These are phyloP conservation scores for Epicoccum nigrum DNA, from an alignment of 2,329 filamentous ascomycete species.

Conservation along the genomic window DNA sequence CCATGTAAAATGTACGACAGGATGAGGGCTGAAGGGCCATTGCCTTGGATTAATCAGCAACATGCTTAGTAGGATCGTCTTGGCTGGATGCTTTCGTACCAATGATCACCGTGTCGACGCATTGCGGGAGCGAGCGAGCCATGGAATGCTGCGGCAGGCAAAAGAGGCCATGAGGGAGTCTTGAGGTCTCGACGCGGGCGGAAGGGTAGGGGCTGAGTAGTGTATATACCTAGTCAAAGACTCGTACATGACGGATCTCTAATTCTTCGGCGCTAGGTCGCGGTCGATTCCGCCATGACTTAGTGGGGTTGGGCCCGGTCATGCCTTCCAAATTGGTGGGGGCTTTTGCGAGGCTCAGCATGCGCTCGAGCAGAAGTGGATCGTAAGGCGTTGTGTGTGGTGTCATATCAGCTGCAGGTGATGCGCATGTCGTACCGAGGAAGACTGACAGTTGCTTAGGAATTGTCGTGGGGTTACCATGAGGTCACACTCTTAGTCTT, in stretches of 20 bases:
- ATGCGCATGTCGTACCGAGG: slow-evolving; percentile 21
- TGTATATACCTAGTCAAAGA: slow-evolving; percentile 28
- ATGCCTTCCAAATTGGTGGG: slow-evolving; percentile 31
- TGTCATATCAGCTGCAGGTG: slow-evolving; percentile 7
- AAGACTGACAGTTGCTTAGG: slow-evolving; percentile 17
- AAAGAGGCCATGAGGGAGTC: slow-evolving; percentile 40
- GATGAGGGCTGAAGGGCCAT: slow-evolving; percentile 66
- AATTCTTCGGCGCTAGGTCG: slow-evolving; percentile 35
- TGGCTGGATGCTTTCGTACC: slow-evolving; percentile 25
- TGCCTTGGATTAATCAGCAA: slow-evolving; percentile 54
- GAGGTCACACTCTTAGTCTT: slow-evolving; percentile 21
- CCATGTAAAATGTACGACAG: slow-evolving; percentile 68
- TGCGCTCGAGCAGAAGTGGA: slow-evolving; percentile 4
- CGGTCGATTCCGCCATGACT: slow-evolving; percentile 26
- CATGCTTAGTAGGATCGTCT: not conserved
- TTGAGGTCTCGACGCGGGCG: slow-evolving; percentile 16
- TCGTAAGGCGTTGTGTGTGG: not conserved
- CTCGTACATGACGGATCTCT: slow-evolving; percentile 35
- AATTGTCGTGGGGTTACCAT: slow-evolving; percentile 23
- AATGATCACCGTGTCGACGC: slow-evolving; percentile 51
- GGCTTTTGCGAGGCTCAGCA: slow-evolving; percentile 14
- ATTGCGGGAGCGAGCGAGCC: slow-evolving; percentile 45
- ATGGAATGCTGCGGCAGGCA: slow-evolving; percentile 41
- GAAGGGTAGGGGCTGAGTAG: slow-evolving; percentile 19
- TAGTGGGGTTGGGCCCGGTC: slow-evolving; percentile 29